Evolutionary conservation across 2,329 filamentous ascomycete species (phyloP).

Genomic region (Aspergillus costaricaensis): DNA sequence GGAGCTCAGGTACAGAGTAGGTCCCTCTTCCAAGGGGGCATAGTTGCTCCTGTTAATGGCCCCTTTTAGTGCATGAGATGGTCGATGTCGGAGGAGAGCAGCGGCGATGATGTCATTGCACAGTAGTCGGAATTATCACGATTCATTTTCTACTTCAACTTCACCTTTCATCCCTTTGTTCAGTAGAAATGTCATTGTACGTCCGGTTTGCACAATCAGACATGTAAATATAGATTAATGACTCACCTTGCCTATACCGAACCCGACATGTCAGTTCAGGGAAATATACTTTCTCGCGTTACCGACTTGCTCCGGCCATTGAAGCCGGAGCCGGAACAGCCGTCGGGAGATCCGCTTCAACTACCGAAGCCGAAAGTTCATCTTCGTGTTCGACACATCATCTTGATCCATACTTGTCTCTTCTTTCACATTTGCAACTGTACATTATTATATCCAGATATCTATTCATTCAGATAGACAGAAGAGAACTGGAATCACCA

Average conservation of each 20-base stretch:
- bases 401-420: background rate
- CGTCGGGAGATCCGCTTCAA: conserved; percentile 18
- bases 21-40: background rate
- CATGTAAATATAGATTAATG: background rate
- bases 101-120: conserved; percentile 8
- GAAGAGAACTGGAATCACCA: conserved; percentile 4
- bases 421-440: background rate
- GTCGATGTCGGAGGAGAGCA: background rate
- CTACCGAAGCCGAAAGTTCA: conserved; percentile 13
- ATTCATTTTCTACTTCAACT: background rate
- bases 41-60: no score
- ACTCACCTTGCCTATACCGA: no score
- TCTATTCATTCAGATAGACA: background rate
- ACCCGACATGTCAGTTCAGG: background rate
- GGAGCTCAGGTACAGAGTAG: background rate
- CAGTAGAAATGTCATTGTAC: no score
- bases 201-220: no score
- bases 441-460: background rate
- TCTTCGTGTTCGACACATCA: conserved; percentile 6
- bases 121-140: background rate
- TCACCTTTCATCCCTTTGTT: no score
- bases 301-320: conserved; percentile 32
- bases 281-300: conserved; percentile 11
- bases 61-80: background rate
- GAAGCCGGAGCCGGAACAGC: conserved; percentile 18